Base-by-base conservation (phyloP, 2,329 filamentous ascomycete species). In the Hymenoscyphus occultus region DNA sequence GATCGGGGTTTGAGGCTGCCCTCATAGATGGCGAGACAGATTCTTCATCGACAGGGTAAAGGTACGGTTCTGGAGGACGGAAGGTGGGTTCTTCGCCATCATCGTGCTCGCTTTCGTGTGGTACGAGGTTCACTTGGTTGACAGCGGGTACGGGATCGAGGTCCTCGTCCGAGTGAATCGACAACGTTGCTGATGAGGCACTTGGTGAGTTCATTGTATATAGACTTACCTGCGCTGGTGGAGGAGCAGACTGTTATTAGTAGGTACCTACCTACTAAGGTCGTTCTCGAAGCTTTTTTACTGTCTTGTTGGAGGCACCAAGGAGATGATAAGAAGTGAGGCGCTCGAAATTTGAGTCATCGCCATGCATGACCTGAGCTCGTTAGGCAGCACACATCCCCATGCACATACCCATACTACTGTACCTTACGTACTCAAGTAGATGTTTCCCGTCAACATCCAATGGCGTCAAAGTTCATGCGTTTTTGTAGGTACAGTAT, bases 1-100 rank as follows among this genome's bases (percentile, higher is more conserved):
- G 14, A 40, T 69, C 61, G 5, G 67, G 56, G 13, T 67, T 35
- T 16, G 31, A 54, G 16, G 68, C 68, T 22, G 68, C 68, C 51
- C n/a, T 62, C 65, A 70, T 69, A 2, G 64, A 65, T 22, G 65
- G 65, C 1, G 65, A 65, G 12, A 67, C 59, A 3, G 39, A 59
- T 14, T 51, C 7, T 51, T 58, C 31, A 22, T 54, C 31, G 19
- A 42, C 62, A 2, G 60, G 42, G 35, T 60, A 12, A 7, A 39
- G 57, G 22, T 63, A 65, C 5, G 56, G 32, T 12, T 62, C 59
- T 5, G 59, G 61, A 19, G 58, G 63, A 48, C 22, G 13, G 54
- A 63, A 32, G 19, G 7, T 32, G 14, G 16, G 16, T 16, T 35
- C 54, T 13, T 40, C 39, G 13, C 32, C 13, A 32, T 57, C 35